A percentile compares a stretch with the other conserved stretches of the same genome.
These are phyloP conservation scores for Dactylis glomerata DNA, from an alignment of 176 grass and related monocot species.

Conservation along the genomic window DNA sequence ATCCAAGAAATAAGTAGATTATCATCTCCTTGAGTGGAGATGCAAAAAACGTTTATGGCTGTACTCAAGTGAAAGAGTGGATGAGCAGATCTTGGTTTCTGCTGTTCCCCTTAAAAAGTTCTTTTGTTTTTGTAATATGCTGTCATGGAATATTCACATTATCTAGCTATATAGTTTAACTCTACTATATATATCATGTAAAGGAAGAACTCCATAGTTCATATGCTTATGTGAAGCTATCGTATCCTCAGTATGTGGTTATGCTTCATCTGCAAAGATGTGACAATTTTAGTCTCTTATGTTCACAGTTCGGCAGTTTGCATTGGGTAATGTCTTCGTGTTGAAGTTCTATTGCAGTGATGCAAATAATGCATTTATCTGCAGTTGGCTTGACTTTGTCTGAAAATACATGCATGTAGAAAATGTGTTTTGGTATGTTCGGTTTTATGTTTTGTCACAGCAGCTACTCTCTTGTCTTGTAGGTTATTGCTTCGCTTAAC, in stretches of 20 bases:
- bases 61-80: background rate
- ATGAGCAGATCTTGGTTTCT: background rate
- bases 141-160: background rate
- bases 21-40: background rate
- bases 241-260: background rate
- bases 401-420: background rate
- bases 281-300: background rate
- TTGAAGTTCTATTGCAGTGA: background rate
- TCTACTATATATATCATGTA: background rate
- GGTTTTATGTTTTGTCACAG: background rate
- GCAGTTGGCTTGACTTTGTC: background rate
- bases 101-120: background rate
- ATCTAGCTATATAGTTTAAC: background rate
- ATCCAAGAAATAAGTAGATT: conserved; percentile 4
- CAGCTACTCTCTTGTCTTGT: background rate
- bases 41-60: background rate
- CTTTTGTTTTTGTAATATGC: background rate
- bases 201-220: background rate
- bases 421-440: background rate
- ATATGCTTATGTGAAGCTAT: background rate
- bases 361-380: background rate
- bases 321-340: background rate
- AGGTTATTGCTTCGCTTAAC: background rate
- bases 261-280: background rate
- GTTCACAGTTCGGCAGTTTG: background rate